phyloP scores from a whole-genome alignment of 2,329 filamentous ascomycete species.

The Hortaea sp. region DNA sequence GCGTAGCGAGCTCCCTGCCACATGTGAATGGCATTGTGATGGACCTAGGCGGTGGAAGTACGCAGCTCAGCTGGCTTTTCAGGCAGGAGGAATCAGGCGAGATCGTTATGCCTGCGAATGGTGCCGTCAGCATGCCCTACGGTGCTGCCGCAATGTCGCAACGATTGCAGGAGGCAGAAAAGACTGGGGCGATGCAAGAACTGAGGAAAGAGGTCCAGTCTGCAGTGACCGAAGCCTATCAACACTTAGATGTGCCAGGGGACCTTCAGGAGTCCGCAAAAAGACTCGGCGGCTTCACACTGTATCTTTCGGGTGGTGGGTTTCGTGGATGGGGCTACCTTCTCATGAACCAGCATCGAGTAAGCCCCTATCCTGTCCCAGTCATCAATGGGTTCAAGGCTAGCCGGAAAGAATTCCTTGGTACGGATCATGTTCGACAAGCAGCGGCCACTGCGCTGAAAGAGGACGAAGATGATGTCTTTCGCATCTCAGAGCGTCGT shows the following conservation, averaged over 20 bases:
- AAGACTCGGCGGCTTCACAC: slow-evolving; percentile 45
- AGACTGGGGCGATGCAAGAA: slow-evolving; percentile 29
- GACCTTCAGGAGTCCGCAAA: slow-evolving; percentile 37
- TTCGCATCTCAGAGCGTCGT: slow-evolving; percentile 70
- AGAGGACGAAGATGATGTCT: slow-evolving; percentile 33
- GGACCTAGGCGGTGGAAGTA: slow-evolving; percentile 71
- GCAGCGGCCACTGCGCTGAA: slow-evolving; percentile 28
- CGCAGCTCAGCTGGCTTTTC: slow-evolving; percentile 58
- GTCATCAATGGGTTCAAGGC: slow-evolving; percentile 72
- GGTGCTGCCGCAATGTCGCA: slow-evolving; percentile 57
- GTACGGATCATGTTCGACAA: slow-evolving; percentile 37
- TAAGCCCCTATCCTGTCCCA: slow-evolving; percentile 72
- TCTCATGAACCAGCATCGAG: slow-evolving; percentile 65
- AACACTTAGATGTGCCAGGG: slow-evolving; percentile 44
- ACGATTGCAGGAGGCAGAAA: slow-evolving; percentile 38
- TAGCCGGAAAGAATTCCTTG: slow-evolving; percentile 49
- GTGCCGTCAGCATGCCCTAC: slow-evolving; percentile 58
- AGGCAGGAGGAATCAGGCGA: slow-evolving; percentile 37
- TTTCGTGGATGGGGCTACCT: slow-evolving; percentile 88
- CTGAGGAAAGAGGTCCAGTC: slow-evolving; percentile 38
- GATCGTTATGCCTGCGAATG: slow-evolving; percentile 42
- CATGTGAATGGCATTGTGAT: slow-evolving; percentile 70
- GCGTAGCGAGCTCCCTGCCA: slow-evolving; percentile 65
- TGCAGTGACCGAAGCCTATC: slow-evolving; percentile 38
- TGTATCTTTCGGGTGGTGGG: slow-evolving; percentile 83